Evolutionary conservation across 78 protist genomes (phyloP), one percentile per base, ranked within the genome.

Genomic region (Ministeria vibrans): DNA sequence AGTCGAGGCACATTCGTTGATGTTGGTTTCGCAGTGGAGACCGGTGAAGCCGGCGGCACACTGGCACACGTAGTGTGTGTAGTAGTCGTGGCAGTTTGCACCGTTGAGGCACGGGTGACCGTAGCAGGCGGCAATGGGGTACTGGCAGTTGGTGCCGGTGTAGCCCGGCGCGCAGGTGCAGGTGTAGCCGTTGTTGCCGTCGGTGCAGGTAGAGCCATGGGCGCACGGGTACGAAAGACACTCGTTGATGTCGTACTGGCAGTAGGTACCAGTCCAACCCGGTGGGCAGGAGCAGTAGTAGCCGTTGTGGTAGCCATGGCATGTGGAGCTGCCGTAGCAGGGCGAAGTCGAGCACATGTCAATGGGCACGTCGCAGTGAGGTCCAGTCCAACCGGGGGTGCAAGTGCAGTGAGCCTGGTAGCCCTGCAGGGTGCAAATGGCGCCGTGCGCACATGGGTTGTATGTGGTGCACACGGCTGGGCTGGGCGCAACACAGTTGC

Each of bases 211-310:
- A 30, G 36, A 23, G 66, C 66, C 66, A 11, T 59, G 20, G 66
- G 5, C 36, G 66, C 66, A 59, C 15, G 73, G 20, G 73, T 66
- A 20, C 49, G 25, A 11, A n/a, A 5, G 34, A 13, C 73, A 66
- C n/a, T 66, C 73, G 73, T 66, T 22, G 38, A 66, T 18, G 44
- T 66, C 73, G n/a, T n/a, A 20, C 44, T 66, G 73, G 44, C 73
- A 66, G 38, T 25, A 66, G 25, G 43, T 38, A 7, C 73, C 73
- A 4, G 9, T 38, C 6, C 13, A 66, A 9, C 43, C 45, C 39
- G 73, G 5, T 43, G 44, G 39, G 43, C 73, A 66, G 25, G 9
- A 5, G 73, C 73, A 66, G 20, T 18, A 15, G 7, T 30, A 23
- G 66, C 20, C 28, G 36, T 23, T 59, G 13, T 13, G 13, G 18